Percentiles rank a stretch among this genome's conserved stretches.
These are phyloP conservation scores for Cryptococcus neoformans DNA, from an alignment of 1,284 basidiomycete species.

Conservation along the genomic window DNA sequence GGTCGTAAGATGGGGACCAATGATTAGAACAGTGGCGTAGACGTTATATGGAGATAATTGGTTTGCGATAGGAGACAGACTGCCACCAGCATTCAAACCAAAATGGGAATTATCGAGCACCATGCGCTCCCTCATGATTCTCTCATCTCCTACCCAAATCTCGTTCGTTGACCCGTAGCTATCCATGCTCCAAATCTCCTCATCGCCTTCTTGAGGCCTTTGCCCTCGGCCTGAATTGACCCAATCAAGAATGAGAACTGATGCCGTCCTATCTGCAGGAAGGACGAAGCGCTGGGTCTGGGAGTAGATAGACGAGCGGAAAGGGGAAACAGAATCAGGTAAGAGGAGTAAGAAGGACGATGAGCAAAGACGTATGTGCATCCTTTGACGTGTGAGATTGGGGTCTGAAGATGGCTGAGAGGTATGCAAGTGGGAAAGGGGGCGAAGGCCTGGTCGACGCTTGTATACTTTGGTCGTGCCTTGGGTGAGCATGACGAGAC, in stretches of 20 bases:
- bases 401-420: neutral
- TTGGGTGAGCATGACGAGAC: constrained; percentile 52
- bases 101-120: constrained; percentile 67
- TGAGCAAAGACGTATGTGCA: constrained; percentile 58
- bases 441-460: constrained; percentile 56
- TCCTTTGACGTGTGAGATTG: constrained; percentile 41
- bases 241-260: constrained; percentile 80
- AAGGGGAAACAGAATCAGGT: constrained; percentile 92
- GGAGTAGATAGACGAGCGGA: constrained; percentile 72
- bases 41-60: constrained; percentile 45
- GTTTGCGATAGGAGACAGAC: constrained; percentile 14
- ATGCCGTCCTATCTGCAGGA: constrained; percentile 52
- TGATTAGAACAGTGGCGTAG: constrained; percentile 45
- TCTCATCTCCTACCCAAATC: constrained; percentile 61
- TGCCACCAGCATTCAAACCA: neutral
- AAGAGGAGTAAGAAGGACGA: constrained; percentile 67
- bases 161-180: constrained; percentile 84
- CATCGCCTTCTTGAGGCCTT: constrained; percentile 48
- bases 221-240: constrained; percentile 71
- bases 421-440: constrained; percentile 18
- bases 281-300: constrained; percentile 70
- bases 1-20: constrained; percentile 34
- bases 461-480: constrained; percentile 96
- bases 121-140: constrained; percentile 70
- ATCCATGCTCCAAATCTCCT: constrained; percentile 87